phyloP scores from a whole-genome alignment of 2,329 filamentous ascomycete genomes.

The Myriosclerotinia scirpicola region DNA sequence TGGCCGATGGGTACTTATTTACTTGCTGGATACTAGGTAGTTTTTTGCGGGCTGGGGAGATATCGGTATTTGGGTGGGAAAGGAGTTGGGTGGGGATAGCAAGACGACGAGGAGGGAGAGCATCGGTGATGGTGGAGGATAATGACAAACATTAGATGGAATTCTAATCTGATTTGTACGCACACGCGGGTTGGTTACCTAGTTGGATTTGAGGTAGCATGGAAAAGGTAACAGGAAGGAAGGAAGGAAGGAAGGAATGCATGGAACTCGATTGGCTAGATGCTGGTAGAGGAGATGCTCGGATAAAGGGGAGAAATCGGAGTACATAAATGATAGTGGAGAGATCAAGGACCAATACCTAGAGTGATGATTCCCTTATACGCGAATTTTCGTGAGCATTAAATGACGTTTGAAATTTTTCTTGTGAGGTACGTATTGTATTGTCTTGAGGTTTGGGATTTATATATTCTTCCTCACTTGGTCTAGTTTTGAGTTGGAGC shows the following conservation, averaged over 20 bases:
- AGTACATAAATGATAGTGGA: slow-evolving; percentile 5
- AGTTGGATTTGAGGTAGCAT: slow-evolving; percentile 10
- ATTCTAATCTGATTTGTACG: slow-evolving; percentile 2
- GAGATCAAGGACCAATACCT: not conserved
- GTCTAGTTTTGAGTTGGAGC: too few species aligned
- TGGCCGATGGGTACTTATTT: slow-evolving; percentile 1
- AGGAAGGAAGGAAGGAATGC: not conserved
- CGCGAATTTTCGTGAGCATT: too few species aligned
- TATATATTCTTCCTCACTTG: too few species aligned
- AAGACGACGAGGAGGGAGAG: not conserved
- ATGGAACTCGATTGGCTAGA: not conserved
- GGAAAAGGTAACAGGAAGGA: not conserved
- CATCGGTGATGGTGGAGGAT: not conserved
- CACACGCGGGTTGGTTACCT: not conserved
- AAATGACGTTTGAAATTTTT: not conserved
- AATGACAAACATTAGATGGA: slow-evolving; percentile 10
- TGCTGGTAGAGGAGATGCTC: not conserved
- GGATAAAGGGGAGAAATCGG: not conserved
- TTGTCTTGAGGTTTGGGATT: not conserved
- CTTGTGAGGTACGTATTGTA: not conserved
- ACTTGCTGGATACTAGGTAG: not conserved
- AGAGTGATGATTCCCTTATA: slow-evolving; percentile 1
- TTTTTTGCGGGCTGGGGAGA: not conserved
- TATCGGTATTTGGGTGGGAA: too few species aligned
- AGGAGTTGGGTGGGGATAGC: not conserved